Evolutionary conservation across 805 yeast species (phyloP).

Genomic region (Wickerhamomyces strasburgensis): DNA sequence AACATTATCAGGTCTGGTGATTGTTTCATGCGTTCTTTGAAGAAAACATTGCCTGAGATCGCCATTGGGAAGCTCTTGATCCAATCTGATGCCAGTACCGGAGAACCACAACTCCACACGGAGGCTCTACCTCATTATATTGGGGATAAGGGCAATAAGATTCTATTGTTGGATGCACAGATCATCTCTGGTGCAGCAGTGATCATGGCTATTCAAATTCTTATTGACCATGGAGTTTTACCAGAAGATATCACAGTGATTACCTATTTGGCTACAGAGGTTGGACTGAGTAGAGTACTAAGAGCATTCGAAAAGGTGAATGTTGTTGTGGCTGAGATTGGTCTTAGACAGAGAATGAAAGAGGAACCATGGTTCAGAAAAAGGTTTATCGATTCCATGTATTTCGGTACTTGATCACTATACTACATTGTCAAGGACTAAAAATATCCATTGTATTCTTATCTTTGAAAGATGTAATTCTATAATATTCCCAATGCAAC

Average conservation of each 20-base stretch:
- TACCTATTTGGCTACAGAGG: slow-evolving; percentile 69
- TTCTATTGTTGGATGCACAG: slow-evolving; percentile 80
- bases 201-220: slow-evolving; percentile 87
- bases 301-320: slow-evolving; percentile 62
- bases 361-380: slow-evolving; percentile 55
- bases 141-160: slow-evolving; percentile 29
- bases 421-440: too few relatives aligned
- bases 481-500: too few relatives aligned
- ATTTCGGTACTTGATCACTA: slow-evolving; percentile 72
- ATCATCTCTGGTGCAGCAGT: slow-evolving; percentile 90
- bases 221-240: slow-evolving; percentile 72
- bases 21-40: slow-evolving; percentile 76
- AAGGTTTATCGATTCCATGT: slow-evolving; percentile 69
- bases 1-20: slow-evolving; percentile 89
- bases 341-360: slow-evolving; percentile 42
- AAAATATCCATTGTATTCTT: too few relatives aligned
- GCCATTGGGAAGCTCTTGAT: slow-evolving; percentile 79
- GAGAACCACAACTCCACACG: slow-evolving; percentile 92
- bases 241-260: slow-evolving; percentile 62
- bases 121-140: slow-evolving; percentile 56
- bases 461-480: too few relatives aligned
- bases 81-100: slow-evolving; percentile 83
- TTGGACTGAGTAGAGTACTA: slow-evolving; percentile 67
- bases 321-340: slow-evolving; percentile 64
- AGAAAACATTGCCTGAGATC: slow-evolving; percentile 72